Evolutionary conservation across 352 stramenopile species (phyloP), one percentile per base, ranked within the genome.

Genomic region (Plasmopara halstedii): DNA sequence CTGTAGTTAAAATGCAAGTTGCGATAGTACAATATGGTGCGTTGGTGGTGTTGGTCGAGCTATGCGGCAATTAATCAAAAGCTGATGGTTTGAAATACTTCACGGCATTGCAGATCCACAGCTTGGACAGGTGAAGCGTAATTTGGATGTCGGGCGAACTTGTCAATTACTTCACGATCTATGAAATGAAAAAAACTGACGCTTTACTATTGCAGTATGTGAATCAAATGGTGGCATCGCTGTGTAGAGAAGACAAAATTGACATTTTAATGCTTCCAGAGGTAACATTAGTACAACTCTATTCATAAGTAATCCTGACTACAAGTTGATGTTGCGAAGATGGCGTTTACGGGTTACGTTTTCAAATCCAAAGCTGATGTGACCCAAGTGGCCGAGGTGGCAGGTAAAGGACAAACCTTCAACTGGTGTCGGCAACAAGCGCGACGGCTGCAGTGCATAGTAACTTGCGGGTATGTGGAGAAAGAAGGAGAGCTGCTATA

Each of bases 331-430:
- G 11, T 26, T 40, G 29, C 44, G 17, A 52, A 92, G 78, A 90
- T 90, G 76, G 71, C 65, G 35, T 84, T 93, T 41, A 88, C 81
- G 9, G 81, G 81, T 14, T 90, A 93, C 56, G 78, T 88, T 20
- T 88, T 93, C 48, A 29, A 65, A 35, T 67, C 64, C 21, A 73
- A 69, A 42, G 59, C 54, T 21, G 62, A 86, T 6, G 68, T 85
- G 29, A 66, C 54, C n/a, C 33, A 63, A 37, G 60, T 92, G n/a
- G 81, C 81, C 3, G 78, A 92, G 37, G 27, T 70, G 21, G 59
- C 74, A 2, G 73, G 58, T 4, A 22, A 67, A 26, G 81, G 78
- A 15, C 27, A 33, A 13, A 89, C 67, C 23, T 90, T 90, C 40
- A 42, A 25, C 8, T 93, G 81, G 81, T 89, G 76, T 23, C 67